Percentiles rank a stretch among this genome's conserved stretches.
These are phyloP conservation scores for Neurospora sp. DNA, from an alignment of 2,329 filamentous ascomycete species.

Conservation along the genomic window DNA sequence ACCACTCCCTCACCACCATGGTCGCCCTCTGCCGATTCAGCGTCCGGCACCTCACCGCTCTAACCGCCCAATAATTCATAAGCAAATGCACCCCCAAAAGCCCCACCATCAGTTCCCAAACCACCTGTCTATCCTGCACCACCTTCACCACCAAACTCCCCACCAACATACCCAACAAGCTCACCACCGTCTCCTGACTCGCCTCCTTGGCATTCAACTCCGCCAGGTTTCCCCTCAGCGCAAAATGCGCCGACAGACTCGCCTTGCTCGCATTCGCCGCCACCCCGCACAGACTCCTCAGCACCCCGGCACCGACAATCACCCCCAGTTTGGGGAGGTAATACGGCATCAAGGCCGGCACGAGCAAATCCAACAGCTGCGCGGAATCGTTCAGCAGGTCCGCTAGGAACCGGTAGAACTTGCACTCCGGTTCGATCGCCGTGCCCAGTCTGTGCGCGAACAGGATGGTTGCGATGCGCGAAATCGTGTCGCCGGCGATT, in stretches of 20 bases:
- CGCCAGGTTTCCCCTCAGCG: conserved; percentile 73
- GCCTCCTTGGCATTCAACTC: conserved; percentile 94
- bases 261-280: conserved; percentile 86
- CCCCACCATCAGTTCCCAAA: conserved; percentile 62
- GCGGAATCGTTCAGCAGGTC: conserved; percentile 83
- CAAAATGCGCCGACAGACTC: conserved; percentile 85
- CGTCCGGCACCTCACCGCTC: conserved; percentile 75
- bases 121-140: conserved; percentile 60
- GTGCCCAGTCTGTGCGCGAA: conserved; percentile 78
- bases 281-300: conserved; percentile 69
- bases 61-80: conserved; percentile 81
- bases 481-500: conserved; percentile 72
- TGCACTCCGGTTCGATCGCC: conserved; percentile 81
- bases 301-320: conserved; percentile 39
- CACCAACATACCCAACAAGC: conserved; percentile 73
- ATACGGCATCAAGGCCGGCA: conserved; percentile 53
- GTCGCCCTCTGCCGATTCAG: conserved; percentile 82
- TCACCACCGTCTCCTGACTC: conserved; percentile 90
- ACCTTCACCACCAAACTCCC: conserved; percentile 74
- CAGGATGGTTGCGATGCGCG: conserved; percentile 72
- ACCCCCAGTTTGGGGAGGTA: conserved; percentile 37
- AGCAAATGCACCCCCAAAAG: conserved; percentile 69
- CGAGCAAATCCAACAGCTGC: conserved; percentile 77
- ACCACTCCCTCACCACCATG: conserved; percentile 57
- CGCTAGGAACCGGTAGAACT: conserved; percentile 77